Percentiles rank a stretch among this genome's conserved stretches.
phyloP scores from a whole-genome alignment of 495 filamentous ascomycete genomes.

The Aspergillus homomorphus region DNA sequence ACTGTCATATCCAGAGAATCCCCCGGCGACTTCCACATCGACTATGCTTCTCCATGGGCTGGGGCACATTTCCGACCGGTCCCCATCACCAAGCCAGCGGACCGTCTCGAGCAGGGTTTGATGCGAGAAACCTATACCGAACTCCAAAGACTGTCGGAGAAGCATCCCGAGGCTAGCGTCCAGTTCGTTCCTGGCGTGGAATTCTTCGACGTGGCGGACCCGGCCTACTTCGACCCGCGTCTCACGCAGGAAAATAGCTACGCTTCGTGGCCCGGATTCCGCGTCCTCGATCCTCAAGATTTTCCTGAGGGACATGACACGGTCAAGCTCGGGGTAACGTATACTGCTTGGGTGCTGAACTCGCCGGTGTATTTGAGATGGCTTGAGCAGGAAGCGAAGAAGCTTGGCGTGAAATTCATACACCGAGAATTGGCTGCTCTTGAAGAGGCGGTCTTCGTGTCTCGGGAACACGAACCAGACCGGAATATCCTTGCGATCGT shows the following conservation, averaged over 20 bases:
- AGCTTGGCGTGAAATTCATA: conserved; percentile 12
- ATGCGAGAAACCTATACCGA: conserved; percentile 18
- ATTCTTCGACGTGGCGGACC: conserved; percentile 17
- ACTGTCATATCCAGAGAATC: conserved; percentile 5
- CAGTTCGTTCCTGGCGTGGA: conserved; percentile 13
- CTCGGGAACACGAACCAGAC: background rate
- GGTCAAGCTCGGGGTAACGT: conserved; percentile 14
- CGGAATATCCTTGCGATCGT: conserved; percentile 33
- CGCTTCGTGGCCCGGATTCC: conserved; percentile 15
- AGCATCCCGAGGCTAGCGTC: conserved; percentile 13
- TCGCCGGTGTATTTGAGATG: conserved; percentile 19
- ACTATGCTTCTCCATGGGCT: conserved; percentile 54
- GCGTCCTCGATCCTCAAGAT: conserved; percentile 7
- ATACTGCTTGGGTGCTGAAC: conserved; percentile 19
- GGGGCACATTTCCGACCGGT: conserved; percentile 50
- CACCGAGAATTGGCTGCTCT: conserved; percentile 1
- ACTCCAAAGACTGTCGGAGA: conserved; percentile 5
- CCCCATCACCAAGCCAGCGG: conserved; percentile 21
- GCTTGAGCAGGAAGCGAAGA: conserved; percentile 8
- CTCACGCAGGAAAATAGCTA: conserved; percentile 15
- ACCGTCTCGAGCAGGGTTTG: background rate
- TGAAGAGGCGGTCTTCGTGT: conserved; percentile 10
- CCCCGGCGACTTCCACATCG: conserved; percentile 9
- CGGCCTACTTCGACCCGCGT: conserved; percentile 3
- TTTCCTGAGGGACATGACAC: conserved; percentile 8